Base-by-base conservation (phyloP, 129 eudicot species). In the Helichrysum umbraculigerum region DNA sequence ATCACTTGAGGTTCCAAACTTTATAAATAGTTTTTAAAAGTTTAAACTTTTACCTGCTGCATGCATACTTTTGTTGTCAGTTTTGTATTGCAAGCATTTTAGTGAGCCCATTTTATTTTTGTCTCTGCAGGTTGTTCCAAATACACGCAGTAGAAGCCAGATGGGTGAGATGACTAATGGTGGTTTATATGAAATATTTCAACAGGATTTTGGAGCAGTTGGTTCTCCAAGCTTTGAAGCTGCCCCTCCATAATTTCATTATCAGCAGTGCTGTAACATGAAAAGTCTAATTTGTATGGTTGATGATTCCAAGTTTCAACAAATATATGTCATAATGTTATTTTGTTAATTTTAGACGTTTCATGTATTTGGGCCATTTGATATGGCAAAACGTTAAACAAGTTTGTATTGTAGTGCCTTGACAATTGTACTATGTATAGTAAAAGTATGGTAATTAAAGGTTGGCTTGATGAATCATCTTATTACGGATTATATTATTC, bases 161-260 rank as follows among this genome's bases (percentile, higher is more conserved):
- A 95, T 95, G 99, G 99, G 99, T 65, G 99, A 91, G 84, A 91
- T 91, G 54, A 95, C 88, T 32, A 97, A 95, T 79, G 99, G 99
- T 70, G 99, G 99, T 82, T 78, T 95, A 66, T 95, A 95, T 81
- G 99, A 95, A 88, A 95, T 95, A 37, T 95, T 95, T 75, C 99
- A 95, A 66, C 97, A 95, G 80, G 99, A 95, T 70, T 95, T 76
- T 79, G 99, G 99, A 34, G 86, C 99, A 42, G 96, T 95, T 35
- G 99, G 99, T 29, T 86, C 99, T 41, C 90, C 97, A 20, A 87
- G 68, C 75, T 95, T 95, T 82, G 99, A 95, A 85, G 89, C 99
- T 84, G 99, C 99, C 47, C 92, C 97, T n/a, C 19, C 92, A 87
- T 67, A 95, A 95, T 73, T 95, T 95, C 81, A 90, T 95, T 58